These are phyloP conservation scores for Ophiostoma himal-ulmi DNA, from an alignment of 2,329 filamentous ascomycete genomes.

Conservation along the genomic window DNA sequence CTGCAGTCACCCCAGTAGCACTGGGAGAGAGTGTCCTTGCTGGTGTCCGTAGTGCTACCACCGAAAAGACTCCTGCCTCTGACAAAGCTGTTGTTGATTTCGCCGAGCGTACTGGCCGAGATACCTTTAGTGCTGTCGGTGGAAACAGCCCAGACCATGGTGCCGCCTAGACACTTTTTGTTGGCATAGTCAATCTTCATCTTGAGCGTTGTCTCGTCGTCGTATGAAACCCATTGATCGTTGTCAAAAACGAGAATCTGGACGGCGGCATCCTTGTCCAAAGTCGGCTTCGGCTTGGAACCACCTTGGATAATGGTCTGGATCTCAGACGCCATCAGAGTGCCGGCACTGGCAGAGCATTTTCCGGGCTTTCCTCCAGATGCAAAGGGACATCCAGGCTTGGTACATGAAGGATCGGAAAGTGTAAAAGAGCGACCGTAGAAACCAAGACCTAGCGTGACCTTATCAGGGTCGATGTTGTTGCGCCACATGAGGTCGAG, in stretches of 20 bases:
- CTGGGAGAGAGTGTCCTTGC: neutral
- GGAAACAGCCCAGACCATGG: conserved; percentile 25
- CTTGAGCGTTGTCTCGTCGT: conserved; percentile 31
- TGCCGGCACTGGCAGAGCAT: conserved; percentile 28
- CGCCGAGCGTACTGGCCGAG: neutral
- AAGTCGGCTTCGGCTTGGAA: conserved; percentile 5
- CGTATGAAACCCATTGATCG: conserved; percentile 34
- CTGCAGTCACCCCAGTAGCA: neutral
- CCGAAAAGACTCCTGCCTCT: neutral
- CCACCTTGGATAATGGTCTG: conserved; percentile 24
- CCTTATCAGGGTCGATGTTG: conserved; percentile 37
- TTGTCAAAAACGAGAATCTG: conserved; percentile 29
- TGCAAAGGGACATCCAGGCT: conserved; percentile 29
- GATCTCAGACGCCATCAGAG: conserved; percentile 30
- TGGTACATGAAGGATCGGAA: conserved; percentile 27
- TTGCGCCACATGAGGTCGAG: conserved; percentile 45
- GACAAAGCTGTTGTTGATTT: neutral
- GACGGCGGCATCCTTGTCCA: conserved; percentile 29
- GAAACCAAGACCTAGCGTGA: conserved; percentile 41
- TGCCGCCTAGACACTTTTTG: conserved; percentile 29
- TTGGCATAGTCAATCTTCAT: conserved; percentile 30
- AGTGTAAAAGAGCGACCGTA: conserved; percentile 33
- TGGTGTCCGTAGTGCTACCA: neutral
- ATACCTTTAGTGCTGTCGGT: neutral
- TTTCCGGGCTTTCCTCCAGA: conserved; percentile 25